A percentile compares a stretch with the other conserved stretches of the same genome.
Evolutionary conservation across 192 early-diverging fungal species (phyloP).

Genomic region (Entrophospora sp.): DNA sequence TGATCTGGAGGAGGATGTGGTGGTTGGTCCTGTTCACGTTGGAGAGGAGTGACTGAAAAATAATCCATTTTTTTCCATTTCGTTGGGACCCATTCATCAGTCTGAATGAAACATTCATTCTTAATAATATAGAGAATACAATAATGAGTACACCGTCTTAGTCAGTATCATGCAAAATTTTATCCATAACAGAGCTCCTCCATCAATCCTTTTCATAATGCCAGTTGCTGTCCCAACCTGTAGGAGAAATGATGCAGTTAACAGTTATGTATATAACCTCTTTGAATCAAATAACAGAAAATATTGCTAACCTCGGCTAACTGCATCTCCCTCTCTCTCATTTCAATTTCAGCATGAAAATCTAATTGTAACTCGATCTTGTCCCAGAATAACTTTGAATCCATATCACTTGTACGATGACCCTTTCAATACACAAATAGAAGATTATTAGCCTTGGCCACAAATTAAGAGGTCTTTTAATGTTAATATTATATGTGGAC

Average conservation of each 20-base stretch:
- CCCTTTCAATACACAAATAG: neutral
- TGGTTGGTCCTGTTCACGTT: neutral
- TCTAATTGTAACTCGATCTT: neutral
- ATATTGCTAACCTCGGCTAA: neutral
- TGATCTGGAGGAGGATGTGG: slow-evolving; percentile 1
- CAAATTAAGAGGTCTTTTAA: neutral
- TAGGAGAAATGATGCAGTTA: neutral
- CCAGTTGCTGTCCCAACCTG: neutral
- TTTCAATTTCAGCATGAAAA: neutral
- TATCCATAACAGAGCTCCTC: neutral
- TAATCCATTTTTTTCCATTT: neutral
- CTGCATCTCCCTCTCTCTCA: neutral
- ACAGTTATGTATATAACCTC: neutral
- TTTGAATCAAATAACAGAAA: slow-evolving; percentile 2
- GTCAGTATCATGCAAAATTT: neutral
- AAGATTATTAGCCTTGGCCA: neutral
- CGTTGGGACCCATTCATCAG: neutral
- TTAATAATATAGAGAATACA: neutral
- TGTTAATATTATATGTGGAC: neutral
- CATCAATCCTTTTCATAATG: neutral
- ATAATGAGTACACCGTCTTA: neutral
- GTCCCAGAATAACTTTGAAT: neutral
- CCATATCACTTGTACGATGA: neutral
- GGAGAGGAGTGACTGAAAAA: neutral
- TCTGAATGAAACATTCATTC: too few species aligned